phyloP scores from a whole-genome alignment of 352 stramenopile species.

The Globisporangium recalcitrans region DNA sequence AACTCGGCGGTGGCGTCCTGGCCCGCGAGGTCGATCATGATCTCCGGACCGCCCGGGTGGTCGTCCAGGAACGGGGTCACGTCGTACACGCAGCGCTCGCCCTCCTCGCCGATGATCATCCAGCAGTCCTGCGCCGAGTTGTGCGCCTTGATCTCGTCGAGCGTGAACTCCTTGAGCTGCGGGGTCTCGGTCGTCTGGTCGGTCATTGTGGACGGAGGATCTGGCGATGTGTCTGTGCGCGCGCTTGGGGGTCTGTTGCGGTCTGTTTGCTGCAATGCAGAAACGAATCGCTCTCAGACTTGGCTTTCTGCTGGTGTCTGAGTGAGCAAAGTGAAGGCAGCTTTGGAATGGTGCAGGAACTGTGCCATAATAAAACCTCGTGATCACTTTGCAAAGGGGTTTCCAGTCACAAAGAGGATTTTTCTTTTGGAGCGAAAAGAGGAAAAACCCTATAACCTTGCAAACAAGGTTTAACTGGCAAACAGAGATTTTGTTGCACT shows the following conservation, averaged over 20 bases:
- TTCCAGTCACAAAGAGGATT: background rate
- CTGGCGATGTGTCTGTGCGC: background rate
- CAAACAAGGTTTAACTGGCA: background rate
- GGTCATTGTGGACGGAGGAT: background rate
- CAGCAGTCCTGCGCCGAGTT: constrained; percentile 79
- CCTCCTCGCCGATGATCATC: constrained; percentile 75
- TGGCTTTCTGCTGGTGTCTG: constrained; percentile 7
- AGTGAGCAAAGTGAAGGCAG: background rate
- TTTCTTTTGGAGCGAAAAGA: background rate
- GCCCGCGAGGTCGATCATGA: constrained; percentile 94
- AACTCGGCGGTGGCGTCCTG: constrained; percentile 92
- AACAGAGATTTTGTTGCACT: too few species aligned
- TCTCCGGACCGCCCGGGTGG: constrained; percentile 97
- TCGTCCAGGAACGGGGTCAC: constrained; percentile 97
- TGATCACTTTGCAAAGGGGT: background rate
- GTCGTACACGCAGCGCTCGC: constrained; percentile 94
- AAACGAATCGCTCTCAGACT: background rate
- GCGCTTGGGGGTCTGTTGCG: background rate
- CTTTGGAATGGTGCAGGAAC: background rate
- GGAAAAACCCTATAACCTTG: background rate
- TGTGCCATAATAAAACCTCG: background rate
- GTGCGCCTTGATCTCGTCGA: constrained; percentile 90
- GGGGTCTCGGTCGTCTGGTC: background rate
- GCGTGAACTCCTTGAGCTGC: constrained; percentile 82
- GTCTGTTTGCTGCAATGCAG: background rate